These are phyloP conservation scores for Aspergillus pseudoviridinutans DNA, from an alignment of 2,329 filamentous ascomycete species.

Conservation along the genomic window DNA sequence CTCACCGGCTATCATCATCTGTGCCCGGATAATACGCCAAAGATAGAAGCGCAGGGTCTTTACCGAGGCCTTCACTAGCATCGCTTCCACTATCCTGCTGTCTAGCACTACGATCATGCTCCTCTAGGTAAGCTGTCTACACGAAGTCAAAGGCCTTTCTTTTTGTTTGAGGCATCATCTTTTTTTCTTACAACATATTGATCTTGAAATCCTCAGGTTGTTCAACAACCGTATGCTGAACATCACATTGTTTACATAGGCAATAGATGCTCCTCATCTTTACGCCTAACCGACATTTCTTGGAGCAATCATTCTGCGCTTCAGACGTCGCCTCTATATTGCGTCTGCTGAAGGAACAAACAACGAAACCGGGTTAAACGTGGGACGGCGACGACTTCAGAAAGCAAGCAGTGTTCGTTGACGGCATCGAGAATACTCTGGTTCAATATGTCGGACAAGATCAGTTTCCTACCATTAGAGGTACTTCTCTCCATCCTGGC, in stretches of 20 bases:
- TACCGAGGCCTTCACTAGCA: not conserved
- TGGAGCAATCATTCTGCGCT: too few species aligned
- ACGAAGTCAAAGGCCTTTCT: not conserved
- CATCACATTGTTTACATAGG: not conserved
- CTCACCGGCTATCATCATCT: not conserved
- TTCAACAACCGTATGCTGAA: not conserved
- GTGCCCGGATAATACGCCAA: not conserved
- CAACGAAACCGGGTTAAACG: not conserved
- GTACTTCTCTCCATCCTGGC: slow-evolving; percentile 29
- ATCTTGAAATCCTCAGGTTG: not conserved
- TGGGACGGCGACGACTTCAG: not conserved
- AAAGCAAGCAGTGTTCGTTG: not conserved
- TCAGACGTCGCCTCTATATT: too few species aligned
- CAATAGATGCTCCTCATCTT: not conserved
- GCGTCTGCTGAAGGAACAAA: not conserved
- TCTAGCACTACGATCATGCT: not conserved
- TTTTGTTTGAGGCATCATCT: not conserved
- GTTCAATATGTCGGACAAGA: slow-evolving; percentile 12
- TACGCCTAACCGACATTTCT: too few species aligned
- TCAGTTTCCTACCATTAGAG: slow-evolving; percentile 28
- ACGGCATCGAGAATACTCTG: not conserved
- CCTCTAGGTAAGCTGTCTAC: not conserved
- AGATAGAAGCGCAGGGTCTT: not conserved
- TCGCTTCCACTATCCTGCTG: not conserved
- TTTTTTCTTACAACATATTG: not conserved